A percentile compares a stretch with the other conserved stretches of the same genome.
Conservation (phyloP, 1,139 yeast species). For the Kodamaea sp. region DNA sequence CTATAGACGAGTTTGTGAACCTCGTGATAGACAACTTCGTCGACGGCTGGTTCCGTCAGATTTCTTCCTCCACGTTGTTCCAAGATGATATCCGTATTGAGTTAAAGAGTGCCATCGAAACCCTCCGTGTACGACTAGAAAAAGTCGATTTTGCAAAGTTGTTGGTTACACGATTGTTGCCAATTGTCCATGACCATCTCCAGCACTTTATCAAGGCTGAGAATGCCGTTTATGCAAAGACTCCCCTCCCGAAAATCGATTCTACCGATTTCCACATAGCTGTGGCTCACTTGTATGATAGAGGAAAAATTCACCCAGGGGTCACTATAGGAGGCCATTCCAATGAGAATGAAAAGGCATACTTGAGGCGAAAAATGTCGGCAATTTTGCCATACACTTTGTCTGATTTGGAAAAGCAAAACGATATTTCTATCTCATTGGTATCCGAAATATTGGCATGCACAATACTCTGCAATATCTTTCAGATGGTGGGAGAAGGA, state of each 20-base stretch:
- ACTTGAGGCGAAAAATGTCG: conserved; percentile 47
- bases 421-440: conserved; percentile 51
- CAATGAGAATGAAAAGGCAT: conserved; percentile 52
- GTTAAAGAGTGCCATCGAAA: conserved; percentile 43
- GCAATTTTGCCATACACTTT: conserved; percentile 54
- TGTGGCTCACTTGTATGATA: conserved; percentile 60
- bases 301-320: conserved; percentile 63
- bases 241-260: conserved; percentile 14
- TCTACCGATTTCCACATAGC: conserved; percentile 44
- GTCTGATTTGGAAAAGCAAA: conserved; percentile 49
- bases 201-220: conserved; percentile 56
- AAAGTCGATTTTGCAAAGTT: conserved; percentile 57
- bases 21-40: conserved; percentile 63
- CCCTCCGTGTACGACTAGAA: conserved; percentile 42
- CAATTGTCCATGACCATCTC: conserved; percentile 68
- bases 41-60: conserved; percentile 58
- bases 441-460: conserved; percentile 65
- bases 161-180: conserved; percentile 59
- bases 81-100: conserved; percentile 54
- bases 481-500: conserved; percentile 64
- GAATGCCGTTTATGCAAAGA: conserved; percentile 31
- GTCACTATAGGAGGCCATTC: conserved; percentile 47
- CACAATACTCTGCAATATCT: conserved; percentile 46
- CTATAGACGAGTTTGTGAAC: conserved; percentile 53
- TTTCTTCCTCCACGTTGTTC: conserved; percentile 52